A percentile compares a stretch with the other conserved stretches of the same genome.
Evolutionary conservation across 805 yeast genomes (phyloP).

Genomic region (Cyberlindnera subsufficiens): DNA sequence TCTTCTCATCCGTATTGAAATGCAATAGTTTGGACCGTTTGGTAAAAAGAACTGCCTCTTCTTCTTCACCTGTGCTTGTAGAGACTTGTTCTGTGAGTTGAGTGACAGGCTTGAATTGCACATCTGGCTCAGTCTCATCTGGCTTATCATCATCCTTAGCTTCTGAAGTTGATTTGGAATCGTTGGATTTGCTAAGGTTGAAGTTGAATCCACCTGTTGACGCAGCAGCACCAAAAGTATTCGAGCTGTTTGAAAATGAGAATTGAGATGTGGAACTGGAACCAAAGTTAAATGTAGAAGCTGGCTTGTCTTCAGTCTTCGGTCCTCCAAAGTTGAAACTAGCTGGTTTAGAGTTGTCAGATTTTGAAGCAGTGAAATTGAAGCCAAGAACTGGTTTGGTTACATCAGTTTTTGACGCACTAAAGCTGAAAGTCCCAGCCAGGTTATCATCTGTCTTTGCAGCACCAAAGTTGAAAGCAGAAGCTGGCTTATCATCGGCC

Average conservation of each 20-base stretch:
- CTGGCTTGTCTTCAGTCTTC: slow-evolving; percentile 4
- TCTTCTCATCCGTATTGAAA: slow-evolving; percentile 44
- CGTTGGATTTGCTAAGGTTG: slow-evolving; percentile 13
- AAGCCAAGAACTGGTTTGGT: background rate
- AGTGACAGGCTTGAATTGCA: slow-evolving; percentile 39
- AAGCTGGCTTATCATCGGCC: background rate
- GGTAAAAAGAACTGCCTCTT: slow-evolving; percentile 57
- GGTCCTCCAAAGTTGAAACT: slow-evolving; percentile 3
- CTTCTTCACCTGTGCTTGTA: slow-evolving; percentile 78
- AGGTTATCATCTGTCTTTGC: slow-evolving; percentile 13
- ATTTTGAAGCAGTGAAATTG: too few relatives aligned
- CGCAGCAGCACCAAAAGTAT: slow-evolving; percentile 1
- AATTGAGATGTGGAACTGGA: slow-evolving; percentile 1
- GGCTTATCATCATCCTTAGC: slow-evolving; percentile 29
- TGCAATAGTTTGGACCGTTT: slow-evolving; percentile 70
- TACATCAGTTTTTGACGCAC: slow-evolving; percentile 2
- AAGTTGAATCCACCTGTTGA: slow-evolving; percentile 9
- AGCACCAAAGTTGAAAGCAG: slow-evolving; percentile 8
- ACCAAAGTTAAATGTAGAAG: slow-evolving; percentile 23
- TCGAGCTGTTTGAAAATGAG: too few relatives aligned
- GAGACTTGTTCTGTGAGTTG: slow-evolving; percentile 46
- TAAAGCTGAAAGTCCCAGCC: slow-evolving; percentile 2
- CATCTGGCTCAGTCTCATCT: slow-evolving; percentile 41
- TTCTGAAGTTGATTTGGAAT: slow-evolving; percentile 13
- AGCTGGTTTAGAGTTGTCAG: slow-evolving; percentile 12